phyloP scores from a whole-genome alignment of 495 filamentous ascomycete species.

The Tirmania nivea region DNA sequence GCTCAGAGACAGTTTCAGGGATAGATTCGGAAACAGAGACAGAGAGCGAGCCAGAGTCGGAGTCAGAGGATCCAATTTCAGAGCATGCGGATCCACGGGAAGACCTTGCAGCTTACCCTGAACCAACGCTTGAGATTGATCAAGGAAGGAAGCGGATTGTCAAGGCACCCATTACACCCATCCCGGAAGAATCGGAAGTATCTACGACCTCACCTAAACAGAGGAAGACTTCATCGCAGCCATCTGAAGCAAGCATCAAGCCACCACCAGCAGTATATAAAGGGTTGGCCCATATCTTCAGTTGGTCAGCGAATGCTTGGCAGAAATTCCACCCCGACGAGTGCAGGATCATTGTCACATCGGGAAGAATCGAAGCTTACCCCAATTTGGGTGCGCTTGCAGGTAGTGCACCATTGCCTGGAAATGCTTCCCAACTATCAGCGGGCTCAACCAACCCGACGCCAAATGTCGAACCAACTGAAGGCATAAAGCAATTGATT shows the following conservation, averaged over 20 bases:
- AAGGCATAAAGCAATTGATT: constrained; percentile 1
- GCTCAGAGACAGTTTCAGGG: constrained; percentile 27
- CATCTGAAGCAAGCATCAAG: neutral
- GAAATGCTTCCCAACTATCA: constrained; percentile 1
- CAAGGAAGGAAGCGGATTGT: neutral
- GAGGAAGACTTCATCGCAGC: neutral
- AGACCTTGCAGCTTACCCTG: neutral
- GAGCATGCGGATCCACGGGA: neutral
- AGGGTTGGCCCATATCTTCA: constrained; percentile 56
- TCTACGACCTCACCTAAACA: neutral
- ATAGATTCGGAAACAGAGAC: constrained; percentile 26
- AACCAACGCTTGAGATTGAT: neutral
- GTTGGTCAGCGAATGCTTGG: constrained; percentile 68
- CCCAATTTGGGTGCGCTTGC: neutral
- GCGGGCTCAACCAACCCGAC: constrained; percentile 1
- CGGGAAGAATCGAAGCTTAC: constrained; percentile 56
- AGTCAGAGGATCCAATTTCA: constrained; percentile 26
- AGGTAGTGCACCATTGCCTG: too few relatives aligned
- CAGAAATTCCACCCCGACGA: constrained; percentile 50
- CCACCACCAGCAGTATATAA: constrained; percentile 22
- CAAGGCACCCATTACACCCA: neutral
- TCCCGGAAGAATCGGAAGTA: neutral
- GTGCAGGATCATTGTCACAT: constrained; percentile 59
- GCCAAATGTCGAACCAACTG: neutral
- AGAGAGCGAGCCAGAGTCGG: constrained; percentile 22